phyloP scores from a whole-genome alignment of 257 asterid genomes.

The Fraxinus quadrangulata region DNA sequence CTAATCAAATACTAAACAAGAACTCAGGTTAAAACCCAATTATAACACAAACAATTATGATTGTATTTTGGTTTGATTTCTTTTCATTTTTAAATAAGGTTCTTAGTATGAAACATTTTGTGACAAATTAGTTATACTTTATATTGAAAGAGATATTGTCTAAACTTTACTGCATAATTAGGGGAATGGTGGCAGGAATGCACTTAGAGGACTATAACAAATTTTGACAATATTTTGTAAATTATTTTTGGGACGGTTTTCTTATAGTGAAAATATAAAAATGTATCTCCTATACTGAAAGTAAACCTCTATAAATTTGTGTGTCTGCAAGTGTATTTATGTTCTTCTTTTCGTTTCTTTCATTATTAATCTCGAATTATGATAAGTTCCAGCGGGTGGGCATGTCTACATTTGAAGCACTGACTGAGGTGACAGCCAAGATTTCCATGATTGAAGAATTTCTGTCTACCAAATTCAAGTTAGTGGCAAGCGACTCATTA shows the following conservation, averaged over 20 bases:
- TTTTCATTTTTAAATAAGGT: neutral
- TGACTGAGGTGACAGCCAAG: neutral
- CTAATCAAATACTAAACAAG: no score
- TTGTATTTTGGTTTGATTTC: neutral
- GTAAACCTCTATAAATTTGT: no score
- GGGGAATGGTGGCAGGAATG: neutral
- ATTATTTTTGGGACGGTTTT: no score
- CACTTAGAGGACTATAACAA: no score
- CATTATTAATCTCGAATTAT: neutral
- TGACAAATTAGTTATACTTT: neutral
- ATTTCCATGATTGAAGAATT: neutral
- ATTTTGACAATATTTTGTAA: no score
- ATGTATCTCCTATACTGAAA: no score
- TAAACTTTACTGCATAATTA: neutral
- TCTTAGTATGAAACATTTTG: neutral
- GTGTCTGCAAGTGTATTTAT: no score
- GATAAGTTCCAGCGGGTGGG: slow-evolving; percentile 21
- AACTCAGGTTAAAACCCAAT: no score
- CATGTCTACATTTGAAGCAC: neutral
- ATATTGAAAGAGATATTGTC: no score
- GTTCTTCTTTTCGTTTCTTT: neutral
- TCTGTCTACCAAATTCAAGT: slow-evolving; percentile 6
- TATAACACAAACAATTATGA: neutral
- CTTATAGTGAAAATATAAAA: no score
- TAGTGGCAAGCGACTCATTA: neutral